These are phyloP conservation scores for Agrostemma githago DNA, from an alignment of 148 eudicot species.

Conservation along the genomic window DNA sequence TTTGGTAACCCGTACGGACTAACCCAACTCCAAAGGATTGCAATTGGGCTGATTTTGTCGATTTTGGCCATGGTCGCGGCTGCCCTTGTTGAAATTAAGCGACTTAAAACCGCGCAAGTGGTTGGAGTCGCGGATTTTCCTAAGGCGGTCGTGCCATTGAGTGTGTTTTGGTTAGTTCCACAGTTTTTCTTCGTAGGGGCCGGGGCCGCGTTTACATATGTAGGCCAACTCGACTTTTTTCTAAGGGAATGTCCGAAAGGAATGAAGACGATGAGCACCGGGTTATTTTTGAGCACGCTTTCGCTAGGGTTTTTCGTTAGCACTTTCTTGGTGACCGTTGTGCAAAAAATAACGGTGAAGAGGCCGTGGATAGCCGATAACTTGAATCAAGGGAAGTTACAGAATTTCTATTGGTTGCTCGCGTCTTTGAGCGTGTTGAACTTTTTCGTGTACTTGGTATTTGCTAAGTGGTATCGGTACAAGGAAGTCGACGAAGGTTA, in stretches of 20 bases:
- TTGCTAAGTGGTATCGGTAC: constrained; percentile 65
- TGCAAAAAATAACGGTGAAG: constrained; percentile 45
- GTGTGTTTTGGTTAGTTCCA: constrained; percentile 70
- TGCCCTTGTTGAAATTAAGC: constrained; percentile 55
- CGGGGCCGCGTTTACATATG: constrained; percentile 86
- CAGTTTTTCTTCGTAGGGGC: constrained; percentile 77
- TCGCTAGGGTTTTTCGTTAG: constrained; percentile 78
- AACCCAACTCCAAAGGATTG: constrained; percentile 69
- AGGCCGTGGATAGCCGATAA: constrained; percentile 86
- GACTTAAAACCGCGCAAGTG: constrained; percentile 33
- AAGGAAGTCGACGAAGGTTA: constrained; percentile 69
- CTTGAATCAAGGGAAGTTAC: constrained; percentile 70
- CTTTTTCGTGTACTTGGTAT: constrained; percentile 43
- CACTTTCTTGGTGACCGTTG: constrained; percentile 58
- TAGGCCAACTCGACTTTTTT: constrained; percentile 87
- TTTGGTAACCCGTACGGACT: constrained; percentile 59
- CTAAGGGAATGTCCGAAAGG: constrained; percentile 90
- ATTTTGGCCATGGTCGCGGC: constrained; percentile 67
- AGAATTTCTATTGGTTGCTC: constrained; percentile 78
- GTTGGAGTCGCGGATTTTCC: constrained; percentile 35
- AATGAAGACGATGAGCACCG: constrained; percentile 96
- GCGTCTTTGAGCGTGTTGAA: constrained; percentile 48
- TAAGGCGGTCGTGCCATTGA: constrained; percentile 37
- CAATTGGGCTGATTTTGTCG: constrained; percentile 59
- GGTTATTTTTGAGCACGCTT: constrained; percentile 75